Evolutionary conservation across 176 grass and related monocot species (phyloP).

Genomic region (Raddia guianensis): DNA sequence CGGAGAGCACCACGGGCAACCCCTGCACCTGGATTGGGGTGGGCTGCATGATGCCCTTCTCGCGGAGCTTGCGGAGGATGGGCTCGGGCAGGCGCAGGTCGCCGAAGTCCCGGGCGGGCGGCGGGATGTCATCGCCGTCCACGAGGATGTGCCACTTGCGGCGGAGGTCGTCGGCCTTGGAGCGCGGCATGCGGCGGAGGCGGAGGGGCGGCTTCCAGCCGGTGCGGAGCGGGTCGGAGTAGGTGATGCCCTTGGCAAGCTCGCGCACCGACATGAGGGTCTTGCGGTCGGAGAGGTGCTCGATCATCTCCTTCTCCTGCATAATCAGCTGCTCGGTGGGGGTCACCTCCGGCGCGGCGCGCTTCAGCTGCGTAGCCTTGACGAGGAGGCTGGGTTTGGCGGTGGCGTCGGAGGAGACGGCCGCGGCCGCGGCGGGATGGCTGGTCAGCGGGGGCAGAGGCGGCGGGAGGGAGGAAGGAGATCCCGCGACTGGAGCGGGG

Average conservation of each 20-base stretch:
- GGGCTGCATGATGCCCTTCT: slow-evolving; percentile 81
- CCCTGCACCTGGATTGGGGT: slow-evolving; percentile 98
- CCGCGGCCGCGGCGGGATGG: neutral
- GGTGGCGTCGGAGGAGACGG: neutral
- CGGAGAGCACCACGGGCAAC: slow-evolving; percentile 70
- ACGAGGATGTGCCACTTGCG: slow-evolving; percentile 88
- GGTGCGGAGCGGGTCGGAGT: slow-evolving; percentile 56
- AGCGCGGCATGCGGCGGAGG: slow-evolving; percentile 55
- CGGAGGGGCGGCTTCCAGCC: slow-evolving; percentile 70
- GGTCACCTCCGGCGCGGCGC: slow-evolving; percentile 58
- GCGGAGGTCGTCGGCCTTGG: slow-evolving; percentile 57
- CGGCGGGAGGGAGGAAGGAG: neutral
- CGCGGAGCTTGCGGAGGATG: slow-evolving; percentile 62
- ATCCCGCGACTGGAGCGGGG: slow-evolving; percentile 9
- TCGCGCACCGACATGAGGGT: slow-evolving; percentile 78
- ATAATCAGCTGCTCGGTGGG: slow-evolving; percentile 51
- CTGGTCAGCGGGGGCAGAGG: slow-evolving; percentile 5
- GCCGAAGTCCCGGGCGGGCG: slow-evolving; percentile 67
- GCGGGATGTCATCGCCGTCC: slow-evolving; percentile 75
- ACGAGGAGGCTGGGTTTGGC: slow-evolving; percentile 59
- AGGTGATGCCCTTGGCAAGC: slow-evolving; percentile 76
- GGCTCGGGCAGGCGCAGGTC: slow-evolving; percentile 81
- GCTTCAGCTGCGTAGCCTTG: slow-evolving; percentile 65
- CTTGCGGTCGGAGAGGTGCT: slow-evolving; percentile 57
- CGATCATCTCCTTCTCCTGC: slow-evolving; percentile 70